Evolutionary conservation across 2,329 filamentous ascomycete genomes (phyloP).

Genomic region (Pseudocercospora musae): DNA sequence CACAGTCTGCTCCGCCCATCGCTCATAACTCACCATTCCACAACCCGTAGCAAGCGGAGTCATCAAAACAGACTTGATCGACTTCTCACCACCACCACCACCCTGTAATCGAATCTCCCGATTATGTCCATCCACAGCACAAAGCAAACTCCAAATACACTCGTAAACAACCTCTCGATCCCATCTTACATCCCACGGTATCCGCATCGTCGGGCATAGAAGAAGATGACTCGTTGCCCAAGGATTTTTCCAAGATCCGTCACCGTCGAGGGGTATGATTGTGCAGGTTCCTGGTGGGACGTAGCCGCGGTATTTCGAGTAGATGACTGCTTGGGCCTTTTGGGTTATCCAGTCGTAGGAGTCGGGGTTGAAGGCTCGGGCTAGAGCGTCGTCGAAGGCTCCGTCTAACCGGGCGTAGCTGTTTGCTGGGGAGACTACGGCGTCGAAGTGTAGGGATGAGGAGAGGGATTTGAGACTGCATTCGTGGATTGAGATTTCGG

Average conservation of each 20-base stretch:
- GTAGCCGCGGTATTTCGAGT: conserved; percentile 47
- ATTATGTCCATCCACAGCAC: conserved; percentile 50
- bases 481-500: conserved; percentile 33
- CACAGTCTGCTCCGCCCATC: conserved; percentile 52
- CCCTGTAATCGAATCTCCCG: conserved; percentile 17
- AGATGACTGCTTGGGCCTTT: conserved; percentile 46
- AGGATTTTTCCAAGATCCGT: conserved; percentile 22
- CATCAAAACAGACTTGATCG: conserved; percentile 34
- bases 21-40: conserved; percentile 45
- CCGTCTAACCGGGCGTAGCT: conserved; percentile 55
- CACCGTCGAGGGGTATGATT: conserved; percentile 35
- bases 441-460: conserved; percentile 41
- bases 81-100: background rate
- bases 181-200: conserved; percentile 46
- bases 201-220: conserved; percentile 55
- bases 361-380: conserved; percentile 45
- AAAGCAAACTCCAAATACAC: conserved; percentile 53
- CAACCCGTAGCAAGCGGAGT: conserved; percentile 52
- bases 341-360: conserved; percentile 50
- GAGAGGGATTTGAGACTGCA: conserved; percentile 41
- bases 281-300: conserved; percentile 52
- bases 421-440: conserved; percentile 55
- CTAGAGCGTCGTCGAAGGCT: conserved; percentile 55
- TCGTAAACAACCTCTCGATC: conserved; percentile 54
- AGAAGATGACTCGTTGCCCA: conserved; percentile 44